A percentile compares a stretch with the other conserved stretches of the same genome.
These are phyloP conservation scores for Ormosia semicastrata DNA, from an alignment of 306 rosid species.

Conservation along the genomic window DNA sequence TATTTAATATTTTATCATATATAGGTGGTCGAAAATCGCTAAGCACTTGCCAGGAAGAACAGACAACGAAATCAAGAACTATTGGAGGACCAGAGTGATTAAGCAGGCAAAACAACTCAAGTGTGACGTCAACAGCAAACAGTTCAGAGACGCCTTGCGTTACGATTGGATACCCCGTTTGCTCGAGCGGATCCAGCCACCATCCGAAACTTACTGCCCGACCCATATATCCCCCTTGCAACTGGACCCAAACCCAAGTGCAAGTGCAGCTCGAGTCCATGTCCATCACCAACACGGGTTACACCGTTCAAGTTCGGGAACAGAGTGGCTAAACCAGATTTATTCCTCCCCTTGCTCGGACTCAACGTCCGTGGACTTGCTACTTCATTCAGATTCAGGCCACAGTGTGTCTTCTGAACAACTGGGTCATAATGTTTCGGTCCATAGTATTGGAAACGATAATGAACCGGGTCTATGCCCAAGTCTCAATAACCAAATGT, in stretches of 20 bases:
- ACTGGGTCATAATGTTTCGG: not conserved
- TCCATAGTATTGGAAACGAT: not conserved
- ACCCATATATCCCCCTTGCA: not conserved
- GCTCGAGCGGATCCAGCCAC: slow-evolving; percentile 59
- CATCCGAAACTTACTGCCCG: not conserved
- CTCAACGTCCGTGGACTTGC: slow-evolving; percentile 18
- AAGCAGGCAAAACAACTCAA: slow-evolving; percentile 86
- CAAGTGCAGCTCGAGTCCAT: too few relatives aligned
- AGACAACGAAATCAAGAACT: slow-evolving; percentile 78
- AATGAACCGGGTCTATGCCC: not conserved
- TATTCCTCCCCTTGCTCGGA: not conserved
- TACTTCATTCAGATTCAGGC: slow-evolving; percentile 19
- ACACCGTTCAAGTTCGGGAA: not conserved
- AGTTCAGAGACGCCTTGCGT: slow-evolving; percentile 54
- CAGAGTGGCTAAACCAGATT: not conserved
- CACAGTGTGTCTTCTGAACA: not conserved
- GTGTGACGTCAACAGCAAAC: slow-evolving; percentile 82
- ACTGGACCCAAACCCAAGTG: not conserved
- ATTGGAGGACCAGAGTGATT: slow-evolving; percentile 81
- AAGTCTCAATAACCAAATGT: not conserved
- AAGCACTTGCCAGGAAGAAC: slow-evolving; percentile 80
- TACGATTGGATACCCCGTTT: slow-evolving; percentile 79
- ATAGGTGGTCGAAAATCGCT: slow-evolving; percentile 86
- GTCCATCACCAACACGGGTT: not conserved
- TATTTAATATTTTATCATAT: too few relatives aligned